Evolutionary conservation across 2,329 filamentous ascomycete genomes (phyloP), one percentile per base, ranked within the genome.

Genomic region (Colletotrichum plurivorum): DNA sequence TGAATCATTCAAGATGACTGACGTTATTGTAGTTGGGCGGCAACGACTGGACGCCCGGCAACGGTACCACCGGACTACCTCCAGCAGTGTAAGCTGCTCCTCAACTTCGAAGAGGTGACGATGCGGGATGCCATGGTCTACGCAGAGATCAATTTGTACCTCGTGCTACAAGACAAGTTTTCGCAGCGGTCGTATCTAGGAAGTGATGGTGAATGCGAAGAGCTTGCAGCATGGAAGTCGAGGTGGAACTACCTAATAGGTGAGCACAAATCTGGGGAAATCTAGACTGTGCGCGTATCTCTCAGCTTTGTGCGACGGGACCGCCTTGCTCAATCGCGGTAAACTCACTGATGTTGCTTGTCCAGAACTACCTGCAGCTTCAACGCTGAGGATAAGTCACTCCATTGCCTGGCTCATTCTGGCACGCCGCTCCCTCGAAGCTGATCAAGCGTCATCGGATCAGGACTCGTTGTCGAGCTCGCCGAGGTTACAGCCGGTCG

Each of bases 111-210:
- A 53, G 78, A 80, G 52, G 78, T 80, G 4, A 81, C 81, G 3
- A 81, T 83, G 75, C 78, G 79, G 39, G 81, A 83, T 39, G 78
- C 77, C 2, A 81, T 83, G 79, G 73, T 83, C 1, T 76, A 80
- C 9, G 80, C 81, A 2, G 80, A 83, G 59, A 80, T 82, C 20
- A 74, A 77, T 55, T 71, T 83, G 1, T 83, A 81, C 57, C 77
- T 79, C 6, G 72, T 73, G 2, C 71, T 83, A 1, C 80, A 81
- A 49, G 73, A 80, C 39, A 80, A 81, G 63, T 66, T 82, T 10
- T 69, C 75, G 25, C 71, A 76, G 39, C 73, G 77, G 56, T 71
- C 77, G 5, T 77, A 76, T 51, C 73, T 78, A 1, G 74, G 76
- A 39, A 73, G 76, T 36, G 75, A 75, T 18, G 73, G 75, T 16